phyloP scores from a whole-genome alignment of 2,329 filamentous ascomycete species.

The Aspergillus arachidicola region DNA sequence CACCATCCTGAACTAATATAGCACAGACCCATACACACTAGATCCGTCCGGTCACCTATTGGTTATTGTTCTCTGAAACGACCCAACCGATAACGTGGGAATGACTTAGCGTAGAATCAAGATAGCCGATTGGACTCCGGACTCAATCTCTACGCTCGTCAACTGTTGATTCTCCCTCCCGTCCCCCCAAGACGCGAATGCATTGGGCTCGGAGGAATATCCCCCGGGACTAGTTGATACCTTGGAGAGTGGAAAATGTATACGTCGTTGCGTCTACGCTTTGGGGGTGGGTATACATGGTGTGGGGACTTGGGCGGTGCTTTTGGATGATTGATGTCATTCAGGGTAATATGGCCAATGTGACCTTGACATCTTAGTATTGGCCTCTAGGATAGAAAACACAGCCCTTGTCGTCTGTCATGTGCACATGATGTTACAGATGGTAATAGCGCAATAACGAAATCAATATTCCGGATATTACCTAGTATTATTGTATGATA shows the following conservation, averaged over 20 bases:
- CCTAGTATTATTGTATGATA: not conserved
- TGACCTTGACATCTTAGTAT: not conserved
- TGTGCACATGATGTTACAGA: not conserved
- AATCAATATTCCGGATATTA: not conserved
- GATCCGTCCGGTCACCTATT: not conserved
- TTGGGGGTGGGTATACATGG: not conserved
- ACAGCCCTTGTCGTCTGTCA: too few relatives aligned
- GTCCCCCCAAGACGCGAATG: not conserved
- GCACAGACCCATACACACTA: not conserved
- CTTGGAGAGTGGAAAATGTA: not conserved
- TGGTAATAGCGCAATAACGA: not conserved
- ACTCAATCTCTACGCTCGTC: not conserved
- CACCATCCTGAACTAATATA: not conserved
- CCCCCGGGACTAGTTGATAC: not conserved
- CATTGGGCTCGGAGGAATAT: not conserved
- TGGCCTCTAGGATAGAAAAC: too few relatives aligned
- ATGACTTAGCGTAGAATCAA: not conserved
- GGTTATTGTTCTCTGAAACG: not conserved
- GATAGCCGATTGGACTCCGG: not conserved
- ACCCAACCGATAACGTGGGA: not conserved
- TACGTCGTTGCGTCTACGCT: not conserved
- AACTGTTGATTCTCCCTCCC: not conserved
- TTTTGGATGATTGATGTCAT: not conserved
- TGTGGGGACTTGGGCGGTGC: not conserved
- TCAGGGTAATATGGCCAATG: not conserved